Evolutionary conservation across 345 rosid genomes (phyloP).

Genomic region (Jatropha curcas): DNA sequence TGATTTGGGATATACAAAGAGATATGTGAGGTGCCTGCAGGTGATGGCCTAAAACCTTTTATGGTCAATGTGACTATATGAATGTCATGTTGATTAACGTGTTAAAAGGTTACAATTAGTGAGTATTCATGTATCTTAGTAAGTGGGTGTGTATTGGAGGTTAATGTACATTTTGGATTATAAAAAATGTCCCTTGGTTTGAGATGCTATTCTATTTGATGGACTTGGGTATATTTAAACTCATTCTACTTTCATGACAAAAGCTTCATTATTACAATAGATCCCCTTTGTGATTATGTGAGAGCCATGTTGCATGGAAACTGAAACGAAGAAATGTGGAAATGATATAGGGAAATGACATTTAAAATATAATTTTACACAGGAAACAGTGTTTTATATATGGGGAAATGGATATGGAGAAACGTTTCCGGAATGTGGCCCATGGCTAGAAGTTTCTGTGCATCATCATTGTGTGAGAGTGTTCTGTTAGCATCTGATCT

Average conservation of each 20-base stretch:
- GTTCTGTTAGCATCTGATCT: neutral
- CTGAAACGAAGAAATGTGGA: too few relatives aligned
- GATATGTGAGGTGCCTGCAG: slow-evolving; percentile 99
- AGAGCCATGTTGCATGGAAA: too few relatives aligned
- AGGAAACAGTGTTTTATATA: too few relatives aligned
- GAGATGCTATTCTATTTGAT: neutral
- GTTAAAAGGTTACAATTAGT: neutral
- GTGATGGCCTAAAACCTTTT: slow-evolving; percentile 36
- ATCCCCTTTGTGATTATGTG: neutral
- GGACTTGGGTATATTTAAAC: neutral
- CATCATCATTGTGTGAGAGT: too few relatives aligned
- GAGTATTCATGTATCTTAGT: neutral
- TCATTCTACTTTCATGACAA: neutral
- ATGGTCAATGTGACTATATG: neutral
- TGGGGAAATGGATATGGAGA: too few relatives aligned
- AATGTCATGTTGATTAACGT: neutral
- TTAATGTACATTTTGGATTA: neutral
- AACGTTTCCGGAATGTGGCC: too few relatives aligned
- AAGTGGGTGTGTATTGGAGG: neutral
- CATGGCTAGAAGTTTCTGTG: too few relatives aligned
- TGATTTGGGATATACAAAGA: slow-evolving; percentile 97
- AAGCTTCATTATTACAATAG: neutral
- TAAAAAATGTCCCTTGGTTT: neutral
- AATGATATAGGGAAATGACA: too few relatives aligned
- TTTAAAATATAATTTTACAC: too few relatives aligned